Percentiles rank a stretch among this genome's conserved stretches.
Evolutionary conservation across 495 filamentous ascomycete species (phyloP).

Genomic region (Peziza echinospora): DNA sequence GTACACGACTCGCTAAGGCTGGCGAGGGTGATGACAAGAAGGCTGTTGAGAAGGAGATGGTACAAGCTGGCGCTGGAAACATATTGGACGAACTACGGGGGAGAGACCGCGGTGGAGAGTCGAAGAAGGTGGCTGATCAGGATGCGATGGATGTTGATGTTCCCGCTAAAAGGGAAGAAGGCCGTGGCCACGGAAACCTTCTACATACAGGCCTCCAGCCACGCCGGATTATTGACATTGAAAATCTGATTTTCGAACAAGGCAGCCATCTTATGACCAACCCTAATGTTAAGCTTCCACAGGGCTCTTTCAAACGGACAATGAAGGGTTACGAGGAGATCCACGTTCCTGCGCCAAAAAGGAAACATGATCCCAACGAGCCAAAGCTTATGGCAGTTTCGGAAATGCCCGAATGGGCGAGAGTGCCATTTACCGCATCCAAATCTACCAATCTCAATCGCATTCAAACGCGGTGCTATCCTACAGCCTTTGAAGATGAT

Average conservation of each 20-base stretch:
- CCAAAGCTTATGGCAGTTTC: conserved; percentile 55
- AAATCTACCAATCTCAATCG: conserved; percentile 61
- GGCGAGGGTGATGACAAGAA: conserved; percentile 55
- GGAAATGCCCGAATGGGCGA: conserved; percentile 82
- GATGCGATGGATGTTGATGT: conserved; percentile 72
- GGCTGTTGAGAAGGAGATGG: conserved; percentile 72
- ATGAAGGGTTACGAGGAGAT: conserved; percentile 99
- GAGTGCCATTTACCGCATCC: conserved; percentile 48
- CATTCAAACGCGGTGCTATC: conserved; percentile 82
- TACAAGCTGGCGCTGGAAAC: conserved; percentile 59
- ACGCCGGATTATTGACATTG: conserved; percentile 67
- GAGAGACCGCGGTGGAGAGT: conserved; percentile 39
- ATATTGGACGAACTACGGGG: conserved; percentile 70
- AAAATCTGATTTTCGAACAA: conserved; percentile 92
- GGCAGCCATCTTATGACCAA: conserved; percentile 99
- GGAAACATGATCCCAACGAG: conserved; percentile 58
- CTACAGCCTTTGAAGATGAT: conserved; percentile 78
- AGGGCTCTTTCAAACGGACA: conserved; percentile 79
- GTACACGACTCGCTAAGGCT: conserved; percentile 66
- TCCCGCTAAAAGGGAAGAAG: conserved; percentile 31
- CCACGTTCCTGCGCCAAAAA: conserved; percentile 79
- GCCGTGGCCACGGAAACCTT: conserved; percentile 42
- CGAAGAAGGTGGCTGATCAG: conserved; percentile 43
- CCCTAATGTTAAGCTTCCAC: conserved; percentile 78
- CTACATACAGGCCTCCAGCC: conserved; percentile 69